These are phyloP conservation scores for Lepiota brunneoincarnata DNA, from an alignment of 768 basidiomycete species.

Conservation along the genomic window DNA sequence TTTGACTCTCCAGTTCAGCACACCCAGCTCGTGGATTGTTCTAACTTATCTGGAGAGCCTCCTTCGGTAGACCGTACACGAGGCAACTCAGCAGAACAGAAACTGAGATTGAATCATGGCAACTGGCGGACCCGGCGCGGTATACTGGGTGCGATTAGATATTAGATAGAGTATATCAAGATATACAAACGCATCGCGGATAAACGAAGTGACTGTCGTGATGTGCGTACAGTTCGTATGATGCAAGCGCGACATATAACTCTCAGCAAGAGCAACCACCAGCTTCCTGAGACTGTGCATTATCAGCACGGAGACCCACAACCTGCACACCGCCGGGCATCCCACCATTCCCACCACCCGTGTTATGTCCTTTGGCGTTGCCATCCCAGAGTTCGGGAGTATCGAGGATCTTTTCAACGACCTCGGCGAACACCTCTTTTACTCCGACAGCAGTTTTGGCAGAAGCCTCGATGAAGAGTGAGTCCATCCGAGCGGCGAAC, in stretches of 20 bases:
- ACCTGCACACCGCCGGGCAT: conserved; percentile 50
- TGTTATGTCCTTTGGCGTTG: conserved; percentile 26
- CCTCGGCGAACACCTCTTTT: conserved; percentile 64
- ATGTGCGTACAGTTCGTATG: neutral
- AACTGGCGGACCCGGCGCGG: no score
- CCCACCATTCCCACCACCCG: conserved; percentile 42
- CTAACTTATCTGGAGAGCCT: no score
- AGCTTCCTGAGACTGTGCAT: conserved; percentile 12
- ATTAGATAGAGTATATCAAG: neutral
- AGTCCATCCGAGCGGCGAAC: conserved; percentile 81
- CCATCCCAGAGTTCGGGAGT: conserved; percentile 78
- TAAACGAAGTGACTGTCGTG: neutral
- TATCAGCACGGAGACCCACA: conserved; percentile 32
- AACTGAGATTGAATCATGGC: no score
- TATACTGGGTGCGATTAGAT: no score
- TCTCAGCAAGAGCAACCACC: conserved; percentile 29
- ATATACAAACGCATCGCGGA: conserved; percentile 2
- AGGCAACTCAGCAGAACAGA: no score
- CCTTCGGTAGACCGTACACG: no score
- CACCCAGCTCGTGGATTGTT: no score
- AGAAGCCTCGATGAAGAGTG: conserved; percentile 87
- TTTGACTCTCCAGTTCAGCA: no score
- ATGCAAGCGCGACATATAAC: neutral
- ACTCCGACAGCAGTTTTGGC: conserved; percentile 91
- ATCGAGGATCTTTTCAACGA: conserved; percentile 80